Conservation (phyloP, 169 alveolate genomes). For the Plasmodium gaboni region DNA sequence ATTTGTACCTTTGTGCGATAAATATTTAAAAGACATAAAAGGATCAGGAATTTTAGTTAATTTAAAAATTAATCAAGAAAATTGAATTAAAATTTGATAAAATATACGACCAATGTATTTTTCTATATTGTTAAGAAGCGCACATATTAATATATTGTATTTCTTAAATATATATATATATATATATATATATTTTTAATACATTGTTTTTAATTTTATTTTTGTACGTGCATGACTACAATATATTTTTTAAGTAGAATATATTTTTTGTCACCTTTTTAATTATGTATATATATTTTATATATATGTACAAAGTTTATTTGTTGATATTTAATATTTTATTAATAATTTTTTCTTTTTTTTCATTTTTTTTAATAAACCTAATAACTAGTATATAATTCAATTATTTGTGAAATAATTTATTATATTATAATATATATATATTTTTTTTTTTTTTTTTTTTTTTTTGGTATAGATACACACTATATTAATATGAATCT, state of each 20-base stretch:
- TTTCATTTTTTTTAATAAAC: conserved; percentile 7
- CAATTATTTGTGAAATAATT: background rate
- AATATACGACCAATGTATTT: too few relatives aligned
- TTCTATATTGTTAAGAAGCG: background rate
- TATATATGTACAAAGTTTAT: conserved; percentile 27
- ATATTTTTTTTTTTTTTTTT: background rate
- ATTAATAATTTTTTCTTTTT: background rate
- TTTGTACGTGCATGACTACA: conserved; percentile 32
- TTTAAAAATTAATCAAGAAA: conserved; percentile 64
- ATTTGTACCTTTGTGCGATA: conserved; percentile 89
- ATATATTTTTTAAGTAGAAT: conserved; percentile 37
- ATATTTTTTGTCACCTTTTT: conserved; percentile 67
- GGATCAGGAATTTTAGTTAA: conserved; percentile 86
- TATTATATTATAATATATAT: background rate
- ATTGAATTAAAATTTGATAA: too few relatives aligned
- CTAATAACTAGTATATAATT: background rate
- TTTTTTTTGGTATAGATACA: too few relatives aligned
- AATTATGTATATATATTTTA: conserved; percentile 31
- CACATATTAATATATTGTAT: background rate
- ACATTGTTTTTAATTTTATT: conserved; percentile 57
- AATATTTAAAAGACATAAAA: conserved; percentile 81
- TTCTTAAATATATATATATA: background rate
- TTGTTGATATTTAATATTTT: conserved; percentile 23
- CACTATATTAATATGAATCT: too few relatives aligned
- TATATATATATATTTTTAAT: background rate